Base-by-base conservation (phyloP, 768 basidiomycete species). In the Amanita phalloides region DNA sequence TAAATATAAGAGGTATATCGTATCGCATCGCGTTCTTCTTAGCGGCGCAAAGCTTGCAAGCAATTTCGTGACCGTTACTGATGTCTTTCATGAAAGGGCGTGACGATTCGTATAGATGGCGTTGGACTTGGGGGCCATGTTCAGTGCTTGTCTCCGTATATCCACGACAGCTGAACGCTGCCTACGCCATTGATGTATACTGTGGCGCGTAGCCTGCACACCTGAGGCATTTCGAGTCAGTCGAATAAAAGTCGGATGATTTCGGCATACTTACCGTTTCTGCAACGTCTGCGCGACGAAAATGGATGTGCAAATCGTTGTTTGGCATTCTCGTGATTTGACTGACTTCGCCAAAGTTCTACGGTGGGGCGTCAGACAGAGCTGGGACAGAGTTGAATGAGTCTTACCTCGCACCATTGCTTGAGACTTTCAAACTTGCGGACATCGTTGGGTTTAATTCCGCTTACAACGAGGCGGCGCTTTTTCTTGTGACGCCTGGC, bases 131-230 rank as follows among this genome's bases (percentile, higher is more conserved):
- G 13, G 36, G 20, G 41, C 20, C 17, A 13, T 23, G 17, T 33
- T 54, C 54, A 71, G 60, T 68, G 68, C 54, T 71, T 76, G 58
- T 71, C 73, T 53, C 84, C 82, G 9, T 77, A 71, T 53, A 69
- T 76, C 86, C 86, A 89, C 33, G 87, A 89, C 50, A 90, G 68
- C 57, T 81, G 74, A 30, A 89, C 86, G 62, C 85, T 87, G 55
- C 87, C 87, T 7, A 84, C 86, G 44, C 84, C 83, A 36, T 75
- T 66, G 53, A 90, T 89, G 59, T 76, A 71, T 1, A 90, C 87
- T 61, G 77, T 77, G 47, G 87, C 87, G 56, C 84, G 81, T 53
- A 90, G 65, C 37, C 87, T 84, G 61, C 86, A 90, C 2, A 88
- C 86, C 86, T 88, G 45, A 30, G 37, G 46, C 57, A 30, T 30